Conservation (phyloP, 2,329 filamentous ascomycete genomes). For the Rachicladosporium sp. region DNA sequence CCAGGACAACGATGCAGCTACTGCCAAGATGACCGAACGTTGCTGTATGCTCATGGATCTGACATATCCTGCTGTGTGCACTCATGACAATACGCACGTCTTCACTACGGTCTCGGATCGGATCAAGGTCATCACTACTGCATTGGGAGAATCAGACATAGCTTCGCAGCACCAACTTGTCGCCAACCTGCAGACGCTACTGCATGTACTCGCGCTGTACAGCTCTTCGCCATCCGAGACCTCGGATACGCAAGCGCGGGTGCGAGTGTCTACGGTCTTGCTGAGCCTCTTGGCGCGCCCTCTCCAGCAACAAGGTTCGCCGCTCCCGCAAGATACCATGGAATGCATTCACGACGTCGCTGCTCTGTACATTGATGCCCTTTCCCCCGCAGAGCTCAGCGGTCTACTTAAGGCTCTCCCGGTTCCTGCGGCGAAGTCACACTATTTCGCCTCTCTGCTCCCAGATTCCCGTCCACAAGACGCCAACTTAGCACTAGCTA, state of each 20-base stretch:
- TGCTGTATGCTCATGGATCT: slow-evolving; percentile 16
- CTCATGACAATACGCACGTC: slow-evolving; percentile 8
- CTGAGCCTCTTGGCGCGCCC: slow-evolving; percentile 27
- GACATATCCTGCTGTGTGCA: slow-evolving; percentile 10
- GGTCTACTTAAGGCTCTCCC: slow-evolving; percentile 12
- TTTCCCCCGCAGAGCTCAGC: slow-evolving; percentile 27
- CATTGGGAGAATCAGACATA: not conserved
- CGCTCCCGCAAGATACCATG: slow-evolving; percentile 21
- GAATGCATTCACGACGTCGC: slow-evolving; percentile 35
- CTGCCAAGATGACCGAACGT: slow-evolving; percentile 1
- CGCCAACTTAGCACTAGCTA: slow-evolving; percentile 4
- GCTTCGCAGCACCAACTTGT: not conserved
- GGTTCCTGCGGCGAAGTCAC: slow-evolving; percentile 10
- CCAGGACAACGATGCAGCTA: not conserved
- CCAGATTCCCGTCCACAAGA: not conserved
- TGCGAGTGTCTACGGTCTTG: slow-evolving; percentile 20
- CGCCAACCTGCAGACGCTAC: too few species aligned
- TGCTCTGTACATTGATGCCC: slow-evolving; percentile 28
- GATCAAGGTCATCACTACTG: slow-evolving; percentile 7
- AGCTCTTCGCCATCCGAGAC: too few species aligned
- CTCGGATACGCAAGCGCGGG: slow-evolving; percentile 10
- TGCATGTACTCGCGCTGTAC: too few species aligned
- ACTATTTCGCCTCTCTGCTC: slow-evolving; percentile 8
- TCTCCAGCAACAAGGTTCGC: slow-evolving; percentile 13
- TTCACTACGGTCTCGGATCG: slow-evolving; percentile 14